A percentile compares a stretch with the other conserved stretches of the same genome.
Conservation (phyloP, 768 basidiomycete species). For the Termitomyces sp. region DNA sequence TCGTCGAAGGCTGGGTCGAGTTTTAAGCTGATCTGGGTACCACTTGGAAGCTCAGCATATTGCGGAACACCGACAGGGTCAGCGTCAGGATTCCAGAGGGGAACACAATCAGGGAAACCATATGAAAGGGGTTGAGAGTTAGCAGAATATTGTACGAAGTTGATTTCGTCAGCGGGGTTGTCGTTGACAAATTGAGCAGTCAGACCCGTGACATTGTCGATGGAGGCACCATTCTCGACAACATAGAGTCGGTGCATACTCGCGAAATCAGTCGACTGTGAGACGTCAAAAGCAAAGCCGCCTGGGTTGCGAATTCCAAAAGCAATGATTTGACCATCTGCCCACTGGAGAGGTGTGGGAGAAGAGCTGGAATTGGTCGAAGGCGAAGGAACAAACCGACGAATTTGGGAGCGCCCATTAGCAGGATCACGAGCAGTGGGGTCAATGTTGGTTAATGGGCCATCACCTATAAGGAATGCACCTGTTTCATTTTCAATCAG, state of each 20-base stretch:
- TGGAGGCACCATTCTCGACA: slow-evolving; percentile 43
- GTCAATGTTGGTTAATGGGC: slow-evolving; percentile 39
- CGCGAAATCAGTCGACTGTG: not conserved
- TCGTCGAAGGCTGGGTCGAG: slow-evolving; percentile 28
- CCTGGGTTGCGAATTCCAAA: slow-evolving; percentile 44
- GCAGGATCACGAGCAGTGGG: slow-evolving; percentile 38
- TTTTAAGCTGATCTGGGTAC: slow-evolving; percentile 36
- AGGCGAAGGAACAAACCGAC: too few species aligned
- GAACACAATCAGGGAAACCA: slow-evolving; percentile 42
- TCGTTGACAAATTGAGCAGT: slow-evolving; percentile 39
- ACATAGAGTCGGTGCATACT: slow-evolving; percentile 23
- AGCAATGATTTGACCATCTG: slow-evolving; percentile 32
- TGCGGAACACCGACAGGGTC: slow-evolving; percentile 38
- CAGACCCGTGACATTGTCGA: slow-evolving; percentile 36
- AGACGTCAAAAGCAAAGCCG: slow-evolving; percentile 33
- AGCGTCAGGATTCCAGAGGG: slow-evolving; percentile 39
- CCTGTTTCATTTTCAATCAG: slow-evolving; percentile 23
- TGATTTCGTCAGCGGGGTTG: slow-evolving; percentile 40
- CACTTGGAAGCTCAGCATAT: slow-evolving; percentile 25
- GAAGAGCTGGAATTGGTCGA: slow-evolving; percentile 9
- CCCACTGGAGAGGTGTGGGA: slow-evolving; percentile 20
- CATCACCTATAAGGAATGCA: slow-evolving; percentile 34
- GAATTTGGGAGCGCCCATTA: too few species aligned
- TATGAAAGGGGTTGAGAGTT: slow-evolving; percentile 20
- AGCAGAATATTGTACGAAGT: slow-evolving; percentile 21